Base-by-base conservation (phyloP, 2,329 filamentous ascomycete species). In the Macrophomina phaseolina region DNA sequence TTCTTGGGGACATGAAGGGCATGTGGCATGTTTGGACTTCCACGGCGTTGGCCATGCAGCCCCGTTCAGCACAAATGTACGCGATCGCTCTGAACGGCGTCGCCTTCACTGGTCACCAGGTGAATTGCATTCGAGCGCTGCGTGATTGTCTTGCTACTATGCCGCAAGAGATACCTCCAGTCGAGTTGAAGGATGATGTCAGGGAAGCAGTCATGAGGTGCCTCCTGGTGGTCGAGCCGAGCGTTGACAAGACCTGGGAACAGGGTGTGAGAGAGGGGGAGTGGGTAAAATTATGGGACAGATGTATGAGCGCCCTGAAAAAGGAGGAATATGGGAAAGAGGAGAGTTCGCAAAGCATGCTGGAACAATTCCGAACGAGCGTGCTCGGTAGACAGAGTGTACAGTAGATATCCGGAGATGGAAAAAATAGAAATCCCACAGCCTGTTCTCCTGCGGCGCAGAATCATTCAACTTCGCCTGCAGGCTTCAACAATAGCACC, bases 11-110 rank as follows among this genome's bases (percentile, higher is more conserved):
- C 69, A 89, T 87, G 82, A 74, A 82, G 16, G 79, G 80, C 5
- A 87, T 91, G 71, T 90, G 87, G 88, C 81, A 86, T 23, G 73
- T 83, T 9, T 91, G 89, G 82, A 83, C 83, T 65, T 81, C 83
- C 66, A 82, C 86, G 4, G 78, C 88, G 14, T 80, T 84, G 48
- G 83, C 84, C 70, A 77, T 82, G 46, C 73, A 76, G 8, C 71
- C 80, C 1, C 85, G 89, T 23, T 83, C 84, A 0, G 72, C 79
- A n/a, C 73, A 74, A 16, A 80, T 90, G 69, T 92, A 91, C 72
- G 75, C 78, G 3, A 77, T 84, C 40, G 78, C 88, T 32, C 90
- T 87, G 72, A 70, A 75, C 14, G 73, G 80, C 34, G 81, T 88
- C 64, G 82, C 84, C 0, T 73, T 78, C 4, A 81, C 82, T 0